phyloP scores from a whole-genome alignment of 192 early-diverging fungal species.

The Linnemannia schmuckeri region DNA sequence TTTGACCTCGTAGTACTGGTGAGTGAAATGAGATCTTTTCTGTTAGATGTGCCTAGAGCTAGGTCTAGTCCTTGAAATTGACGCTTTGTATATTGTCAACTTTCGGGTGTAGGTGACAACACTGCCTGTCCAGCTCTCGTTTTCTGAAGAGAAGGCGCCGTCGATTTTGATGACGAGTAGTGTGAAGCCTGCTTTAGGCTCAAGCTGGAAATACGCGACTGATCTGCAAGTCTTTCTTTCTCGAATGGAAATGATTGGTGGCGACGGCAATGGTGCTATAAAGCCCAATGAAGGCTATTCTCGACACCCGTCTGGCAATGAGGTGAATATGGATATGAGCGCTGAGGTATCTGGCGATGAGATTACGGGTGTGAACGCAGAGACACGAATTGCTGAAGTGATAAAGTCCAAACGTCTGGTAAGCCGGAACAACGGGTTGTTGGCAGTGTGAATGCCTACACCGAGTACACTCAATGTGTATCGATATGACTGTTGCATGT shows the following conservation, averaged over 20 bases:
- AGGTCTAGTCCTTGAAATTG: no score
- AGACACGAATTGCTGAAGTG: constrained; percentile 27
- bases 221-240: constrained; percentile 42
- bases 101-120: constrained; percentile 18
- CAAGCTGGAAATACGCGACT: constrained; percentile 38
- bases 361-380: not conserved
- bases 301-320: not conserved
- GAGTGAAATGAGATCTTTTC: not conserved
- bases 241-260: not conserved
- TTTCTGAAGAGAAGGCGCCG: constrained; percentile 40
- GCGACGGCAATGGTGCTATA: not conserved
- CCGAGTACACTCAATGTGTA: not conserved
- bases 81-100: not conserved
- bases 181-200: constrained; percentile 31
- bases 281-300: not conserved
- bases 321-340: not conserved
- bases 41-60: not conserved
- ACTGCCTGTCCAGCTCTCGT: constrained; percentile 9
- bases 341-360: not conserved
- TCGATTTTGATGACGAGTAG: constrained; percentile 32
- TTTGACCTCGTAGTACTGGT: constrained; percentile 23
- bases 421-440: not conserved
- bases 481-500: not conserved
- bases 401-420: constrained; percentile 42
- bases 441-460: not conserved